Base-by-base conservation (phyloP, 2,329 filamentous ascomycete genomes). In the Lecanicillium sp. region DNA sequence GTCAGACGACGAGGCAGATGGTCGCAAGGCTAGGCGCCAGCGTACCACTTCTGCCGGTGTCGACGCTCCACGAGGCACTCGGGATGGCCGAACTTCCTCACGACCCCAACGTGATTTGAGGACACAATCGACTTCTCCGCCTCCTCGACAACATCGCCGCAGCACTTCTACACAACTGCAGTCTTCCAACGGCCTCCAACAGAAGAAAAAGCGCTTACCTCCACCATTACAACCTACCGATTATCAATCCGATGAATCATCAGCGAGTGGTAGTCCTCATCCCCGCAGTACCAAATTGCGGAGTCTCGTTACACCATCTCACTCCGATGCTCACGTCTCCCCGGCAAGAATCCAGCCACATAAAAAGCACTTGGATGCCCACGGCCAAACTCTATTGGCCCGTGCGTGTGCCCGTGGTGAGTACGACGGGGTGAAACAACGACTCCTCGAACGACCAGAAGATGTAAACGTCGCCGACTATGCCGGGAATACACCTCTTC, bases 401-500 rank as follows among this genome's bases (percentile, higher is more conserved):
- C 80, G 89, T 47, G 88, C 90, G 19, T 94, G 88, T 58, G 85
- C 89, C 28, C 80, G 82, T 49, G 87, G 88, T 36, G 86, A 94
- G 54, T 75, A 92, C 40, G 85, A 90, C 2, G 69, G 71, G 9
- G 88, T 86, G 13, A 89, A 85, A 56, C 73, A 77, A 49, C 77
- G 85, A 45, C 73, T 88, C 22, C 68, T 74, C 8, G 85, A 94
- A 55, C 77, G 88, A 15, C 88, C 87, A 0, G 85, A 94, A 45
- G 88, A 96, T 58, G 62, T 96, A 38, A 85, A 98, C 50, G 75
- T 89, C 42, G 79, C 85, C 17, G 92, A 98, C 55, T 94, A 95
- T 56, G 92, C 92, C 12, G 86, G 87, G n/a, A 96, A 96, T 53
- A 94, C 90, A 1, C 92, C 92, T 17, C 69, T 98, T 25, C 92